Evolutionary conservation across 1,284 basidiomycete genomes (phyloP).

Genomic region (Cystobasidium sp.): DNA sequence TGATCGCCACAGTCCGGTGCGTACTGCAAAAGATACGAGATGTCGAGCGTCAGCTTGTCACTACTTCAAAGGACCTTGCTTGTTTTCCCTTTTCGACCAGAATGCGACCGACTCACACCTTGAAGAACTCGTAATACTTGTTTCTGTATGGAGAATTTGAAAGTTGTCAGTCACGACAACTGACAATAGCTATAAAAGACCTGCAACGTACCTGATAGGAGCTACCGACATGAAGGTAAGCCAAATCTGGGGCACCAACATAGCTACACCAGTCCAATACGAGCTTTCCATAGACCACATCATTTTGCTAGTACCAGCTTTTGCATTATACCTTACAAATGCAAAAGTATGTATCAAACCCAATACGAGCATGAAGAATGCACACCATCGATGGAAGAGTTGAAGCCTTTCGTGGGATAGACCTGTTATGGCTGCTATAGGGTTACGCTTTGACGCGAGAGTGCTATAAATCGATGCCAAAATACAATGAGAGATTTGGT

Average conservation of each 20-base stretch:
- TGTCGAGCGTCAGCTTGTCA: background rate
- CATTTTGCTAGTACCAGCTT: conserved; percentile 15
- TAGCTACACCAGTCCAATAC: conserved; percentile 37
- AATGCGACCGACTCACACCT: conserved; percentile 20
- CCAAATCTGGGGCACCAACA: conserved; percentile 38
- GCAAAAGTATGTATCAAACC: conserved; percentile 37
- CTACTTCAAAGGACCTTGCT: background rate
- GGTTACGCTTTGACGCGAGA: conserved; percentile 33
- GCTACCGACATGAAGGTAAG: conserved; percentile 36
- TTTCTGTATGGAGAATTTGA: background rate
- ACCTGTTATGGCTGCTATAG: conserved; percentile 23
- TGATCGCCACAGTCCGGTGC: conserved; percentile 22
- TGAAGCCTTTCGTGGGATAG: conserved; percentile 34
- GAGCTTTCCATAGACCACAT: conserved; percentile 10
- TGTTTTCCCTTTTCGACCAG: no score
- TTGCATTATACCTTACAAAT: conserved; percentile 24
- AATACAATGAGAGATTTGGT: background rate
- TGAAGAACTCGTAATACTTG: conserved; percentile 44
- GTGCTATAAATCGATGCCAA: background rate
- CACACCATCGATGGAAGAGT: conserved; percentile 34
- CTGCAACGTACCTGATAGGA: conserved; percentile 18
- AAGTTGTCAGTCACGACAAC: background rate
- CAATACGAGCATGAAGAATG: conserved; percentile 37
- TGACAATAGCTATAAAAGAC: background rate
- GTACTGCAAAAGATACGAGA: background rate